Evolutionary conservation across 2,329 filamentous ascomycete genomes (phyloP), one percentile per base, ranked within the genome.

Genomic region (Magnaporthiopsis incrustans): DNA sequence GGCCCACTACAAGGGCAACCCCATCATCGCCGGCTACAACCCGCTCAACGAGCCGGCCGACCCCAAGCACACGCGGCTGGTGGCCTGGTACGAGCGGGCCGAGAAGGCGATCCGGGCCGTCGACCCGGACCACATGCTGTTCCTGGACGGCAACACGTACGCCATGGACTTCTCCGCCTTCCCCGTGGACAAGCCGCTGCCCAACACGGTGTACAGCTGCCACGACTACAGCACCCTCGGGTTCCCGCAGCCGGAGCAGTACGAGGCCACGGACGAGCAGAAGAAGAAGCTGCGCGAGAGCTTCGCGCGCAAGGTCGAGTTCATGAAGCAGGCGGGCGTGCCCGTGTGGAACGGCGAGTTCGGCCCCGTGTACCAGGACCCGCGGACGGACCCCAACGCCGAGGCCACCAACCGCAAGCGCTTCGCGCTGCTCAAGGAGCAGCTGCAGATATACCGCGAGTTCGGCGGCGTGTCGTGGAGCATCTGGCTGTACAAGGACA

Each of bases 201-300:
- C 80, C 0, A 82, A 82, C 66, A 73, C 76, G 2, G 82, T 82
- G 0, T 85, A 84, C 68, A 75, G 78, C 5, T 75, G 82, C 58
- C 82, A 85, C 67, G 82, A 85, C 67, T 85, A 85, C 67, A 77
- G 76, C 56, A 70, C 75, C 65, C 78, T 80, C 69, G 83, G 82
- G 0, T 85, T 85, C 65, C 82, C 75, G 15, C 32, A 61, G 2
- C 65, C 66, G n/a, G 73, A 77, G 38, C 70, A 66, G 1, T 82
- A 78, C 66, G 70, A 68, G 0, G 8, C 68, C 33, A 69, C 65
- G 7, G 60, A 61, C 0, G 75, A 76, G 33, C 78, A 82, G 66
- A 76, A 77, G 38, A 67, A 69, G 8, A 70, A 70, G 7, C 71
- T 82, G 7, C 70, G 71, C 60, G 65, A 66, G 58, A 68, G 62